These are phyloP conservation scores for Lipomyces yarrowii DNA, from an alignment of 1,139 yeast genomes.

Conservation along the genomic window DNA sequence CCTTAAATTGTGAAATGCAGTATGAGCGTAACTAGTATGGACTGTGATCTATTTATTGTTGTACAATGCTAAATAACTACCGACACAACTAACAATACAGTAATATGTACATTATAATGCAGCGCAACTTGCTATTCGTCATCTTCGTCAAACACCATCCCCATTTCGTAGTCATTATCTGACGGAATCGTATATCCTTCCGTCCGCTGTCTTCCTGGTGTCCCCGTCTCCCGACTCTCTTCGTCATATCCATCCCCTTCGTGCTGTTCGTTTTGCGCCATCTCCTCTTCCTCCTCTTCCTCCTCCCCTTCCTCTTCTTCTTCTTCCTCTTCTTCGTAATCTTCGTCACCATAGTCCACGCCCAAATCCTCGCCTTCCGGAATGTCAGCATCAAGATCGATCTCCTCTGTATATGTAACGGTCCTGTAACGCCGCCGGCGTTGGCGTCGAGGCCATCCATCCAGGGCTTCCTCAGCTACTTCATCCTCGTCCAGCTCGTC, in stretches of 20 bases:
- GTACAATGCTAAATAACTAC: no score
- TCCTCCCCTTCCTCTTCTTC: conserved; percentile 16
- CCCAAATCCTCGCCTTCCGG: conserved; percentile 19
- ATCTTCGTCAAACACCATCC: conserved; percentile 20
- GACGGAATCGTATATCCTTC: not conserved
- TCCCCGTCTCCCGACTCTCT: conserved; percentile 8
- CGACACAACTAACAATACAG: no score
- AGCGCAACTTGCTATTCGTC: not conserved
- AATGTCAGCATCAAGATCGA: conserved; percentile 26
- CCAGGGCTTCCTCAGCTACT: conserved; percentile 22
- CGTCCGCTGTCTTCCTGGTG: not conserved
- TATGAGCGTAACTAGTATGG: no score
- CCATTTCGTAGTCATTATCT: conserved; percentile 28
- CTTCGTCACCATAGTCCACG: conserved; percentile 23
- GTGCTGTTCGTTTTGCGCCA: no score
- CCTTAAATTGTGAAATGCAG: no score
- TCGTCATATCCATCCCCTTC: conserved; percentile 7
- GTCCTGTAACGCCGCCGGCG: conserved; percentile 10
- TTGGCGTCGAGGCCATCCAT: conserved; percentile 26
- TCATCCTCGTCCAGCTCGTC: conserved; percentile 13
- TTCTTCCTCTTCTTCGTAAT: conserved; percentile 22
- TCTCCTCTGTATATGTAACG: conserved; percentile 14
- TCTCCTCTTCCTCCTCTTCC: conserved; percentile 16
- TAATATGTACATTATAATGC: not conserved
- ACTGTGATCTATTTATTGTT: no score